Evolutionary conservation across 1,139 yeast genomes (phyloP).

Genomic region (Diutina neorugosa): DNA sequence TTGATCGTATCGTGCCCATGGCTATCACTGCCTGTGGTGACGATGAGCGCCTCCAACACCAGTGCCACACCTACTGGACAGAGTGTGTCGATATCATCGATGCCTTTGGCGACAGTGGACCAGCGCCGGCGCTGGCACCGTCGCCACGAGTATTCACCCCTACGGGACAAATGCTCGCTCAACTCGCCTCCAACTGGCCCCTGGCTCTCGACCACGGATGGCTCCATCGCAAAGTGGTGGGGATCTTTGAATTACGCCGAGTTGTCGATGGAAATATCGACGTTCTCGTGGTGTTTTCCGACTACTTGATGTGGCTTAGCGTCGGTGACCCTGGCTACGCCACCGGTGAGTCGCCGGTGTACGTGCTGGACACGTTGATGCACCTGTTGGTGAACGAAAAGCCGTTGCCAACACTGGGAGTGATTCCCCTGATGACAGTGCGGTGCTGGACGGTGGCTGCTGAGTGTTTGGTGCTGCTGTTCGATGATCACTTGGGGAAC

Average conservation of each 20-base stretch:
- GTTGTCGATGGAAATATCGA: constrained; percentile 24
- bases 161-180: constrained; percentile 78
- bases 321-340: constrained; percentile 12
- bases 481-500: constrained; percentile 13
- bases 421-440: constrained; percentile 60
- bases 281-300: constrained; percentile 69
- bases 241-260: constrained; percentile 50
- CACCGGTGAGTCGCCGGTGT: constrained; percentile 33
- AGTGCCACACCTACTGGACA: constrained; percentile 29
- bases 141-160: constrained; percentile 70
- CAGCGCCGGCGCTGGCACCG: constrained; percentile 10
- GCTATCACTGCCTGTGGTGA: constrained; percentile 7
- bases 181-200: constrained; percentile 82
- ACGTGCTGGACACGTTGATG: constrained; percentile 69
- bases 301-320: constrained; percentile 54
- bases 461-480: constrained; percentile 36
- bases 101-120: constrained; percentile 50
- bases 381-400: constrained; percentile 81
- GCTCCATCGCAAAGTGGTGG: constrained; percentile 75
- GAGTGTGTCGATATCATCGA: constrained; percentile 58
- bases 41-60: constrained; percentile 10
- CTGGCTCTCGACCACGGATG: constrained; percentile 78
- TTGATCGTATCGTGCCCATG: constrained; percentile 30
- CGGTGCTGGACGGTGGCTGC: constrained; percentile 57
- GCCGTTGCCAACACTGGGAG: constrained; percentile 42